phyloP scores from a whole-genome alignment of 1,284 basidiomycete genomes.

The Grifola frondosa region DNA sequence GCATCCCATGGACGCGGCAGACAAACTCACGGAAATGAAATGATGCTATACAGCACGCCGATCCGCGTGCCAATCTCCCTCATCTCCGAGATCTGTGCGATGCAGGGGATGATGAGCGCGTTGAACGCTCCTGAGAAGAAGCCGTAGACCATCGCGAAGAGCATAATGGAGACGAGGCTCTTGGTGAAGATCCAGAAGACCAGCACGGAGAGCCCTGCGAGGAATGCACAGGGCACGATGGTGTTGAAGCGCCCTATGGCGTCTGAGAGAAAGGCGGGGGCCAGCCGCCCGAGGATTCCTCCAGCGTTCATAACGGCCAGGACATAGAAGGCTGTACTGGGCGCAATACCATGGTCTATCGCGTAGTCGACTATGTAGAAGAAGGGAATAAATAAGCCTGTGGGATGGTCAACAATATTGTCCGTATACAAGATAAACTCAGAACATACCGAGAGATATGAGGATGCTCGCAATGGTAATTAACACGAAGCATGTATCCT shows the following conservation, averaged over 20 bases:
- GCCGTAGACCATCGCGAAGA: constrained; percentile 59
- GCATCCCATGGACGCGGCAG: neutral
- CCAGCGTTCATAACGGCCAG: constrained; percentile 66
- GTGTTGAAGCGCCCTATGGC: constrained; percentile 54
- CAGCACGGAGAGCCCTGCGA: constrained; percentile 57
- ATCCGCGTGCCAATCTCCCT: constrained; percentile 57
- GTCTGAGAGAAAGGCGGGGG: constrained; percentile 63
- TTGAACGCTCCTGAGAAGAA: constrained; percentile 37
- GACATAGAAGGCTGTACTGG: constrained; percentile 41
- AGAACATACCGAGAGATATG: constrained; percentile 29
- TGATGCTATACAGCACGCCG: constrained; percentile 58
- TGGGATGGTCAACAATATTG: neutral
- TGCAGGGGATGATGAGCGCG: constrained; percentile 31
- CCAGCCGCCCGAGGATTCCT: constrained; percentile 56
- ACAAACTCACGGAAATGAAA: constrained; percentile 62
- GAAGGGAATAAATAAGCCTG: constrained; percentile 59
- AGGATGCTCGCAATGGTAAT: constrained; percentile 30
- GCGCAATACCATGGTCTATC: constrained; percentile 14
- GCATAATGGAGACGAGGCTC: constrained; percentile 36
- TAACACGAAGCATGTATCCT: constrained; percentile 32
- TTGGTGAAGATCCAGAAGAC: constrained; percentile 53
- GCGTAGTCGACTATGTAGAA: constrained; percentile 31
- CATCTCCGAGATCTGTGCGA: constrained; percentile 44
- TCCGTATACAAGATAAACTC: neutral
- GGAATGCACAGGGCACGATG: constrained; percentile 56